Base-by-base conservation (phyloP, 495 filamentous ascomycete genomes). In the Echria macrotheca region DNA sequence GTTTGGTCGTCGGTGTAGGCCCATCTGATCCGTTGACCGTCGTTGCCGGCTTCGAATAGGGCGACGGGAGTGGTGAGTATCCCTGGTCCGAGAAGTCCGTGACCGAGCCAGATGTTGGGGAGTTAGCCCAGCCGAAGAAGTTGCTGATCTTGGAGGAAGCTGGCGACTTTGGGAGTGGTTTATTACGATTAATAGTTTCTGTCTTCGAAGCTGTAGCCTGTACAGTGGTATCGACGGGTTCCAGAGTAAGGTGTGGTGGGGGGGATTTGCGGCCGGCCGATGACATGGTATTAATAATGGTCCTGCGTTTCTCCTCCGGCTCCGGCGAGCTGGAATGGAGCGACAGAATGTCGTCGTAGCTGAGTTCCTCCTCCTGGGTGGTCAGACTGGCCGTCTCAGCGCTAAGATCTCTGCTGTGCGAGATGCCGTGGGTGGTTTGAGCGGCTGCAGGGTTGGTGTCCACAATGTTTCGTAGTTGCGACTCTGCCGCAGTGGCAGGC, bases 151-250 rank as follows among this genome's bases (percentile, higher is more conserved):
- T 76, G 49, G 76, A 77, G 9, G 69, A 68, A 26, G 61, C 61
- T 9, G 77, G 77, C 15, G 75, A 79, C 51, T 75, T 79, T 2
- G 75, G 75, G 23, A 75, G 56, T 19, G 74, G 69, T 58, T 76
- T 78, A 55, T 76, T 68, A 41, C 72, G 69, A 50, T 71, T 57
- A 57, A 18, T 58, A 29, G 21, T 56, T 12, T 58, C 51, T 33
- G 18, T 21, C 4, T 54, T 25, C 37, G 42, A 17, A 26, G 59
- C 28, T 38, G 40, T 61, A 54, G 44, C 54, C 44, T 18, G 58
- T 60, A 60, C 39, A 23, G 57, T 48, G 35, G 50, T 55, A 32
- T 70, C 65, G 55, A 60, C 59, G 28, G 51, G 51, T 44, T 61
- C 66, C 44, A 72, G 55, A 42, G 64, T 69, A 14, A 79, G 60